Evolutionary conservation across 2,329 filamentous ascomycete species (phyloP), one percentile per base, ranked within the genome.

Genomic region (Pseudogymnoascus sp.): DNA sequence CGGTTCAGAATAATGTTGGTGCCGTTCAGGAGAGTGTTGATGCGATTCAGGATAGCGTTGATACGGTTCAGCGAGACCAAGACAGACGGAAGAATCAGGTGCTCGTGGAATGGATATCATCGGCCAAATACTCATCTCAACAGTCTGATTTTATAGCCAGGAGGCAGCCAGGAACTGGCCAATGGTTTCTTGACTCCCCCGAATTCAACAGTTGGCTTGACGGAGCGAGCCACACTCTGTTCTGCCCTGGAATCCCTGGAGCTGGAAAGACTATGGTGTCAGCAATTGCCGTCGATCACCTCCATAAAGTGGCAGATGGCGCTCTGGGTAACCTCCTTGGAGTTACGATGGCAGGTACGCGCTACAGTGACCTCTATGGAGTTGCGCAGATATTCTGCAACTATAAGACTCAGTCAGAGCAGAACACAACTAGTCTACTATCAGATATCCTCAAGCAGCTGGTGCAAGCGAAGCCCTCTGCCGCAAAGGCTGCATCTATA

Each of bases 91-190:
- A 59, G 4, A 36, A 35, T 4, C 28, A 59, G 1, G 4, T 8
- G 55, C 16, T 59, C 11, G 35, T 59, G 11, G 14, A 75, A 4
- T 80, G 78, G 79, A 66, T 81, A 7, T 73, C 75, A 0, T 64
- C 69, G 1, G 62, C 69, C 3, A 68, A 78, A 30, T 78, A 76
- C 63, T 58, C 59, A 2, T 14, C 68, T n/a, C 73, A 79, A 42
- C 79, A 81, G 23, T 70, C 58, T 5, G 77, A 80, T 62, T 71
- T 71, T 14, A 64, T 79, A 4, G 64, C 60, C 1, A 66, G 69
- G 8, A 70, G 73, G 30, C 72, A 80, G 58, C 9, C 62, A n/a
- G 75, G 71, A 5, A 66, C 64, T 14, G 64, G 64, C 2, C 52
- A 65, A 58, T 66, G 65, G 63, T 62, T 66, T 23, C 42, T 67